Base-by-base conservation (phyloP, 495 filamentous ascomycete species). In the Hypoxylon crocopeplum region DNA sequence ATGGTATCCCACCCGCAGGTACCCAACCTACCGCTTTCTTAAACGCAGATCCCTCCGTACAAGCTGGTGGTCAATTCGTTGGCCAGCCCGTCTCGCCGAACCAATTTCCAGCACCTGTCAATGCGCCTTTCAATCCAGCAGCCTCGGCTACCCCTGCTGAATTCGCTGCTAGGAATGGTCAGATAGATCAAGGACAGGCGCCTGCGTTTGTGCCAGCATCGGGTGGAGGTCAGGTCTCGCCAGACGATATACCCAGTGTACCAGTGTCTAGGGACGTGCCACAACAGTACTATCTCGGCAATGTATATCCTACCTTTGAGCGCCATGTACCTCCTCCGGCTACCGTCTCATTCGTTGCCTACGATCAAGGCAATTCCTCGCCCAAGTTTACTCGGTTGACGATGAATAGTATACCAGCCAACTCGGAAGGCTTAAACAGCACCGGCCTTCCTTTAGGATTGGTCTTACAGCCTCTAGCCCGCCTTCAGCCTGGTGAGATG, bases 331-430 rank as follows among this genome's bases (percentile, higher is more conserved):
- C 94, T 13, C 94, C 94, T 15, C 92, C 95, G 19, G 92, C 91
- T 10, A 82, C 88, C n/a, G 83, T 93, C 21, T 91, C 95, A 0
- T 98, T 94, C 64, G 87, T 97, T 42, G 91, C 92, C 8, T 88
- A 86, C 59, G 94, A 99, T 69, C 95, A 98, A 73, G 93, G 94
- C 57, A 99, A 97, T 70, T 88, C 95, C 16, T 98, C 94, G 7
- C 95, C 94, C 16, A 96, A 96, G 72, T 92, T 91, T 68, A 89
- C 92, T 24, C 88, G 94, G 34, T 78, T 99, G 34, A 95, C 92
- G 2, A 77, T 98, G 68, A 98, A 93, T 71, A 94, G 87, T 69
- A 92, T 99, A 40, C 95, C 94, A 12, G 81, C 91, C 15, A 88
- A 86, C 21, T 79, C 86, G 48, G 94, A 98, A 45, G 87, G 90